Base-by-base conservation (phyloP, 176 grass and related monocot genomes). In the Eleusine indica region DNA sequence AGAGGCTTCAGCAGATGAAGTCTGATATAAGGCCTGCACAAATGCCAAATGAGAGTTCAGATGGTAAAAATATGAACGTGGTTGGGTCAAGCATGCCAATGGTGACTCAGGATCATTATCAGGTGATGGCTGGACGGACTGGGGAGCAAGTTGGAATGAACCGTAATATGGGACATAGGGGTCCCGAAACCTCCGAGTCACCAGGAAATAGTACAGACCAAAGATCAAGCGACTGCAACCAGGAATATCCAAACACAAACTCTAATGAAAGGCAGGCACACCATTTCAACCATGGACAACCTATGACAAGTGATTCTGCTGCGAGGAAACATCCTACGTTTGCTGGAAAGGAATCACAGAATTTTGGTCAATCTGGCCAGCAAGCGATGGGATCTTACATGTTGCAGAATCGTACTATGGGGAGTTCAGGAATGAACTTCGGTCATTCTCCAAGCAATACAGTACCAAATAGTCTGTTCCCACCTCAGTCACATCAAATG, bases 391-490 rank as follows among this genome's bases (percentile, higher is more conserved):
- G 83, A 74, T 72, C 85, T 86, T 78, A 81, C 67, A 90, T 88
- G 80, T 82, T 89, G 68, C 89, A 85, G 79, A 91, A 90, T 75
- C 87, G 88, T 79, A 21, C 61, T 48, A 88, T 84, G 54, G 76
- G 81, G 21, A 92, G 62, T 80, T 87, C 89, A 68, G 91, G 90
- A 82, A 87, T 81, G 86, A 92, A 94, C 80, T 89, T 88, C 75
- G 86, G 77, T 25, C 37, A 72, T 71, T 82, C 81, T 86, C 58
- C 87, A 40, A 68, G 85, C 65, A 78, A 87, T 85, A 19, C 77
- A 80, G 53, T 71, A 66, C 46, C 91, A 17, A 85, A 76, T 71
- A 88, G 72, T 80, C 80, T 84, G 13, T 84, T 88, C 80, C 48
- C 83, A 48, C 77, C 77, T 66, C 79, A 91, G 67, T 80, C 88